Percentiles rank a stretch among this genome's conserved stretches.
These are phyloP conservation scores for Sarcocystis neurona DNA, from an alignment of 169 alveolate genomes.

Conservation along the genomic window DNA sequence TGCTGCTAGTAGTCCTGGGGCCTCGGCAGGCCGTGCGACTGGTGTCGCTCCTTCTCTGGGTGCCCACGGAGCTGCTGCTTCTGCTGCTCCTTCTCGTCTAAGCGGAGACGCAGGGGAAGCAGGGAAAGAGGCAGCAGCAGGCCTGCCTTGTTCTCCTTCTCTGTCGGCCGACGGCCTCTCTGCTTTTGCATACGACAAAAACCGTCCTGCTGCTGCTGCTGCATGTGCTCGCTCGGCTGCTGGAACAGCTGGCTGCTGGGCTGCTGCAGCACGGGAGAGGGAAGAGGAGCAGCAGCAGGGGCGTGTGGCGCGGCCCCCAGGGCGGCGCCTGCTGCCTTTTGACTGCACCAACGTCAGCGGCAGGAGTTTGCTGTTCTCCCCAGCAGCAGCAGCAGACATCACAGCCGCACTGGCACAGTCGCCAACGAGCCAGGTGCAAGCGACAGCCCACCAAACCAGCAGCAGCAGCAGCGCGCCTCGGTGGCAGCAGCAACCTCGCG, in stretches of 20 bases:
- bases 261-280: slow-evolving; percentile 15
- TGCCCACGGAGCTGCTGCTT: neutral
- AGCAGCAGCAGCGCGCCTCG: too few relatives aligned
- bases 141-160: neutral
- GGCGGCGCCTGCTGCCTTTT: neutral
- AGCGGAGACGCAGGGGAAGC: neutral
- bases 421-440: too few relatives aligned
- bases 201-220: neutral
- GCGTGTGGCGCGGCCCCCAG: neutral
- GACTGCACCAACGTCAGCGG: neutral
- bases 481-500: too few relatives aligned
- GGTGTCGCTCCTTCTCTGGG: neutral
- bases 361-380: neutral
- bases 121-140: neutral
- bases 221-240: neutral
- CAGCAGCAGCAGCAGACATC: too few relatives aligned
- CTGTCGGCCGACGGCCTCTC: too few relatives aligned
- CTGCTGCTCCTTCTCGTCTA: neutral
- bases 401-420: too few relatives aligned
- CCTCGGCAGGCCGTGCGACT: too few relatives aligned
- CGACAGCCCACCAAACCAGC: too few relatives aligned
- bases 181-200: neutral
- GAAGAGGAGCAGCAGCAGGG: neutral
- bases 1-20: too few relatives aligned
- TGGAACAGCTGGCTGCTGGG: too few relatives aligned